A percentile compares a stretch with the other conserved stretches of the same genome.
phyloP scores from a whole-genome alignment of 1,284 basidiomycete species.

The Ustilago cynodontis region DNA sequence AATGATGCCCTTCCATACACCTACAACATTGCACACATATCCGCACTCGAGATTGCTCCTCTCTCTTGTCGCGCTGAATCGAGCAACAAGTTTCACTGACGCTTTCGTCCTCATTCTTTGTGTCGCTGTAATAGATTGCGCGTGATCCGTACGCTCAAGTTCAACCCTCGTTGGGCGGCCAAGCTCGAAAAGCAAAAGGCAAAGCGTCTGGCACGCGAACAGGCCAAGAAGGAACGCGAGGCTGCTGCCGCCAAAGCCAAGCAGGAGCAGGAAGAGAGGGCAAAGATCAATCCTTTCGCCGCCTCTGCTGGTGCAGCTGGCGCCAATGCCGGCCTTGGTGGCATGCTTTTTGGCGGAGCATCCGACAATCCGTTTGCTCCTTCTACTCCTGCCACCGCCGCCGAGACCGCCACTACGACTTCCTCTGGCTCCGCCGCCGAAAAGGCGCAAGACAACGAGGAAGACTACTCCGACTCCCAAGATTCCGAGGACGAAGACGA shows the following conservation, averaged over 20 bases:
- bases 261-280: constrained; percentile 46
- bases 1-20: constrained; percentile 60
- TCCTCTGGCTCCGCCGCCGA: background rate
- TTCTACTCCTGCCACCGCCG: constrained; percentile 10
- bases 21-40: background rate
- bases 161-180: constrained; percentile 67
- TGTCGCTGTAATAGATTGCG: constrained; percentile 47
- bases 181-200: constrained; percentile 65
- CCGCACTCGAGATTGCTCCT: constrained; percentile 17
- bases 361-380: constrained; percentile 53
- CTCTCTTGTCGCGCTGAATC: background rate
- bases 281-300: constrained; percentile 57
- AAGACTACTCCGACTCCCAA: constrained; percentile 23
- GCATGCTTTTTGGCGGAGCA: constrained; percentile 55
- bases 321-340: constrained; percentile 29
- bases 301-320: constrained; percentile 19
- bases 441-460: background rate
- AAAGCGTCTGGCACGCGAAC: constrained; percentile 27
- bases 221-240: constrained; percentile 42
- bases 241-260: constrained; percentile 41
- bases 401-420: background rate
- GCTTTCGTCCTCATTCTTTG: background rate
- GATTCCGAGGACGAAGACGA: constrained; percentile 53
- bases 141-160: constrained; percentile 64
- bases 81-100: constrained; percentile 11